Evolutionary conservation across 768 basidiomycete species (phyloP).

Genomic region (Phlegmacium glaucopus): DNA sequence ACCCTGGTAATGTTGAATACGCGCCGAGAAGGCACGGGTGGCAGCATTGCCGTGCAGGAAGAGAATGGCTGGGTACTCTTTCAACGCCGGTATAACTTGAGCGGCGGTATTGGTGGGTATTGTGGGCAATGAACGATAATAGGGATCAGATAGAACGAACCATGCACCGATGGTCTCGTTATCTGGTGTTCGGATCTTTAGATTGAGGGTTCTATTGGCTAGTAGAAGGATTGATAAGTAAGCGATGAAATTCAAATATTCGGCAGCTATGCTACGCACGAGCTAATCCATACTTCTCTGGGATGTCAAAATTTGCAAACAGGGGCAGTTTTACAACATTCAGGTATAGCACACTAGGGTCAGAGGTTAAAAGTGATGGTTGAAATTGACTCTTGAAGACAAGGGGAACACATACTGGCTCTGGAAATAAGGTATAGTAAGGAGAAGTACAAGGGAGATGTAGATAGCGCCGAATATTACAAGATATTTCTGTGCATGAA

Average conservation of each 20-base stretch:
- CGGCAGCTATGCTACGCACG: slow-evolving; percentile 43
- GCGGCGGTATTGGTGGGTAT: slow-evolving; percentile 34
- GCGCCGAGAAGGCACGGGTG: slow-evolving; percentile 64
- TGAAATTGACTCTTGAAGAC: slow-evolving; percentile 3
- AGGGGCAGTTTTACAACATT: slow-evolving; percentile 65
- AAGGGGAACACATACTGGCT: slow-evolving; percentile 49
- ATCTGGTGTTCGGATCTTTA: slow-evolving; percentile 70
- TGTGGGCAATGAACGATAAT: slow-evolving; percentile 48
- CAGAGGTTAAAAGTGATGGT: not conserved
- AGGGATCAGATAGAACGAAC: slow-evolving; percentile 71
- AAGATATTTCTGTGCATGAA: slow-evolving; percentile 25
- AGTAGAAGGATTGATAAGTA: not conserved
- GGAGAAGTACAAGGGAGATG: slow-evolving; percentile 43
- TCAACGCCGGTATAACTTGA: slow-evolving; percentile 53
- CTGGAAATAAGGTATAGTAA: slow-evolving; percentile 65
- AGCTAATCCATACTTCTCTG: slow-evolving; percentile 79
- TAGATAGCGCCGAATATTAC: slow-evolving; percentile 52
- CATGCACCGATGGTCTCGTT: slow-evolving; percentile 81
- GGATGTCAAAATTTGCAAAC: slow-evolving; percentile 58
- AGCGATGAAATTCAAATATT: not conserved
- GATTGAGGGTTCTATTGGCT: slow-evolving; percentile 79
- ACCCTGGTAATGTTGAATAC: slow-evolving; percentile 65
- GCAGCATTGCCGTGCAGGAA: slow-evolving; percentile 91
- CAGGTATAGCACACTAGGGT: slow-evolving; percentile 47
- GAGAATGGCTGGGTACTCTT: slow-evolving; percentile 69